phyloP scores from a whole-genome alignment of 352 stramenopile genomes.

The Elongisporangium senticosum region DNA sequence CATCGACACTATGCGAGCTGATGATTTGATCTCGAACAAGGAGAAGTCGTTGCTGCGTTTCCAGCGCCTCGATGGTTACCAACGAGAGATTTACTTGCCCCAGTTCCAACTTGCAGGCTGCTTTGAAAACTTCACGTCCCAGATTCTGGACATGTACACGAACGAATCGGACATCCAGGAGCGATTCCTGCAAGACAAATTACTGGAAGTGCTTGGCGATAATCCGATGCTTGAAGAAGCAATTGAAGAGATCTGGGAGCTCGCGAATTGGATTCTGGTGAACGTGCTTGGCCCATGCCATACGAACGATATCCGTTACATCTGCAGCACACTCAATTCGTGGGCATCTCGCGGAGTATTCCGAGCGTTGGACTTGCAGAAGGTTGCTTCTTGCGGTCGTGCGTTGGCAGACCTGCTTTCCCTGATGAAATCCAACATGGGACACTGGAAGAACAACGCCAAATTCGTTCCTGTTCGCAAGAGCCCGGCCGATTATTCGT shows the following conservation, averaged over 20 bases:
- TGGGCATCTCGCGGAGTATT: constrained; percentile 79
- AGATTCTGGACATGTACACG: constrained; percentile 68
- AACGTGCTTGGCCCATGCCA: constrained; percentile 94
- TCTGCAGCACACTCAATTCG: constrained; percentile 78
- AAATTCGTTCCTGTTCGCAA: constrained; percentile 83
- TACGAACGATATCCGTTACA: constrained; percentile 91
- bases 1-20: constrained; percentile 93
- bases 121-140: constrained; percentile 90
- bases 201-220: constrained; percentile 75
- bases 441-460: constrained; percentile 68
- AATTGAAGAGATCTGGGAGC: constrained; percentile 96
- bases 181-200: constrained; percentile 70
- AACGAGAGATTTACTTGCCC: constrained; percentile 97
- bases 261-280: constrained; percentile 92
- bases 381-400: constrained; percentile 51
- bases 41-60: constrained; percentile 93
- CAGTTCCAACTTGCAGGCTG: constrained; percentile 97
- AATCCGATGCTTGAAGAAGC: constrained; percentile 86
- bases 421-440: constrained; percentile 60
- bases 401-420: constrained; percentile 69
- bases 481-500: constrained; percentile 77
- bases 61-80: constrained; percentile 93
- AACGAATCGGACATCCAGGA: constrained; percentile 57
- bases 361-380: constrained; percentile 70
- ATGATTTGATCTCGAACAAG: constrained; percentile 89